Percentiles rank a stretch among this genome's conserved stretches.
phyloP scores from a whole-genome alignment of 345 rosid genomes.

The Excoecaria agallocha region DNA sequence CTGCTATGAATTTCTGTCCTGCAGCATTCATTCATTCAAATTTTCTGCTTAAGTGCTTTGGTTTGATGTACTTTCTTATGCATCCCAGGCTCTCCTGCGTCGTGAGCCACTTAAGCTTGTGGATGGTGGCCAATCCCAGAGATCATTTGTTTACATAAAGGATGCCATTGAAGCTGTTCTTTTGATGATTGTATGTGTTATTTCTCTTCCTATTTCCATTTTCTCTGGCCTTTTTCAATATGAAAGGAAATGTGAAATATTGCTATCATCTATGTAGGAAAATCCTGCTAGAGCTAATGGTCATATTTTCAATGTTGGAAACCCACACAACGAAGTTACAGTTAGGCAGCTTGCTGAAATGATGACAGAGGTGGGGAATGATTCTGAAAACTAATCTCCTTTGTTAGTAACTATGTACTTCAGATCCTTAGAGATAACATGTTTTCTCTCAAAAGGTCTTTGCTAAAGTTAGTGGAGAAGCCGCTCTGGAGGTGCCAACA shows the following conservation, averaged over 20 bases:
- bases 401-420: neutral
- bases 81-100: conserved; percentile 66
- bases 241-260: neutral
- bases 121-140: conserved; percentile 94
- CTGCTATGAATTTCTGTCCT: neutral
- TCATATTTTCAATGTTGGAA: conserved; percentile 94
- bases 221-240: neutral
- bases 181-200: conserved; percentile 70
- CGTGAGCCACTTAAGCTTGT: conserved; percentile 90
- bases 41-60: neutral
- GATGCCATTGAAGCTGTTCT: conserved; percentile 97
- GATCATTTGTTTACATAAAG: conserved; percentile 87
- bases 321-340: conserved; percentile 95
- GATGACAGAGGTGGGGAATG: conserved; percentile 75
- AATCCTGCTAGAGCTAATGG: conserved; percentile 91
- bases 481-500: conserved; percentile 61
- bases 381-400: neutral
- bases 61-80: neutral
- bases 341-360: conserved; percentile 96
- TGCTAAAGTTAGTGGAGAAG: conserved; percentile 70
- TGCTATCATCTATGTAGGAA: conserved; percentile 51
- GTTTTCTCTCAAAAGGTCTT: conserved; percentile 51
- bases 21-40: neutral
- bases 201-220: neutral
- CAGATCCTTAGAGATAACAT: neutral